Conservation (phyloP, 1,284 basidiomycete species). For the Leccinum pachyderme region DNA sequence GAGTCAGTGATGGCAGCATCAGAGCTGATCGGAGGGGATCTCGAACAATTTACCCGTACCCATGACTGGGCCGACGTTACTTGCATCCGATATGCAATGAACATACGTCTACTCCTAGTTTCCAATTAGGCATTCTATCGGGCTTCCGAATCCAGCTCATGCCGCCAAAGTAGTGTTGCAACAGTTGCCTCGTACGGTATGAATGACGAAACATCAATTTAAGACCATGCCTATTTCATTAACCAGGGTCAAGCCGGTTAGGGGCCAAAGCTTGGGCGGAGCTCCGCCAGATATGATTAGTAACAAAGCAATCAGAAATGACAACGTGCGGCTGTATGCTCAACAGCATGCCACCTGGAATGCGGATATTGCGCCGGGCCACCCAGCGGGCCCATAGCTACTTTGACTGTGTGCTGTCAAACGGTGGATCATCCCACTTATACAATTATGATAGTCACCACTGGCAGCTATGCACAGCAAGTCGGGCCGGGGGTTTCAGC, state of each 20-base stretch:
- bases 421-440: no score
- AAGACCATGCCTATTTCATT: not conserved
- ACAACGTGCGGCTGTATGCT: no score
- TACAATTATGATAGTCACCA: no score
- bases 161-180: not conserved
- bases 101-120: no score
- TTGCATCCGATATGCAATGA: not conserved
- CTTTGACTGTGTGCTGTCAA: no score
- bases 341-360: no score
- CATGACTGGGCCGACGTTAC: not conserved
- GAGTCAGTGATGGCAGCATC: constrained; percentile 5
- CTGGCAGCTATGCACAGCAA: no score
- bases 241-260: not conserved
- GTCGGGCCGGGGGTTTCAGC: no score
- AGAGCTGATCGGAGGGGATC: not conserved
- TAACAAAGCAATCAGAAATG: no score
- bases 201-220: not conserved
- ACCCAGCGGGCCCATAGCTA: no score
- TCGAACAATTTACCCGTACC: constrained; percentile 5
- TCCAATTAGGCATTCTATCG: not conserved
- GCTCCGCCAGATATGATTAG: not conserved
- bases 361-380: no score
- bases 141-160: not conserved
- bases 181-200: no score
- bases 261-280: not conserved